A percentile compares a stretch with the other conserved stretches of the same genome.
Conservation (phyloP, 2,329 filamentous ascomycete species). For the Claviceps spartinae region DNA sequence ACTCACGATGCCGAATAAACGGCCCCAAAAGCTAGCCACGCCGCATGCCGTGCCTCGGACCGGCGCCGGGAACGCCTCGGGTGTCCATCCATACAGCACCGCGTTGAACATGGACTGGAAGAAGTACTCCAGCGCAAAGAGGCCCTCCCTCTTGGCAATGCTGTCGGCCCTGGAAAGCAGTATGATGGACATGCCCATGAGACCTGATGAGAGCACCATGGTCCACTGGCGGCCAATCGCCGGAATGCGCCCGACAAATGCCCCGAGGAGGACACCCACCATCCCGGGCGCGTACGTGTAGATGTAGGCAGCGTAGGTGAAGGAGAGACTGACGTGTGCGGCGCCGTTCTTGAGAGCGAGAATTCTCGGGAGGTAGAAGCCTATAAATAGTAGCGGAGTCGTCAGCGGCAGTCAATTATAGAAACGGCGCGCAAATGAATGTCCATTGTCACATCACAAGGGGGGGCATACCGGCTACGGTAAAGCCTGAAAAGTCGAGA, state of each 20-base stretch:
- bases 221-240: slow-evolving; percentile 28
- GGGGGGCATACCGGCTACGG: slow-evolving; percentile 18
- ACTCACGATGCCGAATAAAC: slow-evolving; percentile 43
- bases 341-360: slow-evolving; percentile 37
- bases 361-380: slow-evolving; percentile 33
- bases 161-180: slow-evolving; percentile 29
- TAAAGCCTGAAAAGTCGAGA: slow-evolving; percentile 26
- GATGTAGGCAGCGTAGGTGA: slow-evolving; percentile 38
- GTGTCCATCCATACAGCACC: slow-evolving; percentile 33
- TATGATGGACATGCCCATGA: slow-evolving; percentile 33
- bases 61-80: slow-evolving; percentile 43
- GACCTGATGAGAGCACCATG: slow-evolving; percentile 27
- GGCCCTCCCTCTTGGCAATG: slow-evolving; percentile 21
- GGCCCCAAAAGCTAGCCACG: slow-evolving; percentile 43
- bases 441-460: background rate
- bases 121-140: slow-evolving; percentile 31
- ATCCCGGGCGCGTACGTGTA: slow-evolving; percentile 40
- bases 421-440: no score
- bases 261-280: slow-evolving; percentile 34
- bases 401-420: background rate
- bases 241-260: slow-evolving; percentile 25
- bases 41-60: slow-evolving; percentile 43
- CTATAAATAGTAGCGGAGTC: slow-evolving; percentile 6
- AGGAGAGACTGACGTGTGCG: slow-evolving; percentile 26
- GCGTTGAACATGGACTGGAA: slow-evolving; percentile 27